Evolutionary conservation across 306 rosid genomes (phyloP), one percentile per base, ranked within the genome.

Genomic region (Astragalus glycyphyllos): DNA sequence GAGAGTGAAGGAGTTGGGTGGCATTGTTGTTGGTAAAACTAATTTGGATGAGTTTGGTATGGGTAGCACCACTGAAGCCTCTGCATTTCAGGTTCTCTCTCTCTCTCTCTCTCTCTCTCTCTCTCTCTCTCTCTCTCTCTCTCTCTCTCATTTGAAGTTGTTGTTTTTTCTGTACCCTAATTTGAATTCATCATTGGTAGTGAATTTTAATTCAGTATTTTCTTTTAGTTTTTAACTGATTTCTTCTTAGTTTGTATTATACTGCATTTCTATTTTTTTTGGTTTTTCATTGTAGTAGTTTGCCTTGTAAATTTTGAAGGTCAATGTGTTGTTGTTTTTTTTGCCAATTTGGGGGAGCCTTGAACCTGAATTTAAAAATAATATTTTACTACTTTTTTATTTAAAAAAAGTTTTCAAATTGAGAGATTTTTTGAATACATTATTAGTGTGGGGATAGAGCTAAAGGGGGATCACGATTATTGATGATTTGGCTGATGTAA

Each of bases 41-140:
- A 94, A 94, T 79, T 35, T 94, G 84, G 99, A 94, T 78, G 99
- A 91, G 84, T 94, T 94, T 51, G 97, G 99, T 57, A 94, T 94
- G 99, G 99, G 99, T 0, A 91, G 97, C 71, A 87, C 99, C 69
- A 94, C 99, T 48, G 99, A 94, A 86, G 87, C 74, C 51, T 94
- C 97, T 54, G 97, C 97, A 32, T 94, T 86, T 84, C 90, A 94
- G 98, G 98, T 93, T 75, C 23, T 11, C 37, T 16, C 8, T 7
- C 2, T 11, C 12, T 51, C 16, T n/a, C 3, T 17, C 26, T 53
- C 32, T 61, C 14, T 35, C 1, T 38, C 8, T 38, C 8, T 38
- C 8, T 6, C 45, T 40, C 11, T 40, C 55, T 67, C 15, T 26
- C 31, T 26, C 31, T 1, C 11, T n/a, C 45, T 40, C 11, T 40